phyloP scores from a whole-genome alignment of 2,329 filamentous ascomycete species.

The Penicillium psychrosexuale region DNA sequence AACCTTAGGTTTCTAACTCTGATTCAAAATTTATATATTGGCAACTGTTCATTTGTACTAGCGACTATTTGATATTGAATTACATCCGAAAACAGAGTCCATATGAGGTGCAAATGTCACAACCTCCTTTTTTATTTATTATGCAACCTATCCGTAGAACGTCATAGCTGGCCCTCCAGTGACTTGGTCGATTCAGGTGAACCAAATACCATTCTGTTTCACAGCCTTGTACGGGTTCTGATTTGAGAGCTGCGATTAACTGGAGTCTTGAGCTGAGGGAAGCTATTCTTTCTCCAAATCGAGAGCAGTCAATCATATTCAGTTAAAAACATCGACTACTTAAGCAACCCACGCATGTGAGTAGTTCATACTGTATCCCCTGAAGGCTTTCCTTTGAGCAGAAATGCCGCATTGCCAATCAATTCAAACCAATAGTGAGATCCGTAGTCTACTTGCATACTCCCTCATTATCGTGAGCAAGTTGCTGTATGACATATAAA shows the following conservation, averaged over 20 bases:
- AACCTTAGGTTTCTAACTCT: neutral
- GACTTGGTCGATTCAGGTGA: neutral
- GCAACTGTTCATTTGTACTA: neutral
- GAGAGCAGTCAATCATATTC: neutral
- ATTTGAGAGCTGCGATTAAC: neutral
- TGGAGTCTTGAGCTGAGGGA: neutral
- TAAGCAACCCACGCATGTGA: no score
- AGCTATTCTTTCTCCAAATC: neutral
- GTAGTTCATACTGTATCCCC: no score
- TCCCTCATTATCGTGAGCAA: neutral
- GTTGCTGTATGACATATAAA: neutral
- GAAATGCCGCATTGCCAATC: no score
- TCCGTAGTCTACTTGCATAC: neutral
- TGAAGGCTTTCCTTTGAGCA: neutral
- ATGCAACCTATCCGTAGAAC: neutral
- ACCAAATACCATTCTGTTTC: neutral
- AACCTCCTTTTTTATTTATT: neutral
- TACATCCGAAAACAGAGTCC: neutral
- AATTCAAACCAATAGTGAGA: neutral
- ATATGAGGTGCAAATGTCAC: neutral
- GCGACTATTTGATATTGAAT: neutral
- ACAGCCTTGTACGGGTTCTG: neutral
- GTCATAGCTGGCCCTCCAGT: neutral
- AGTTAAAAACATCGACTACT: no score
- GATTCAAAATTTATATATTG: neutral